A percentile compares a stretch with the other conserved stretches of the same genome.
Conservation (phyloP, 371 early-diverging fungal species). For the Zopfochytrium polystomum region DNA sequence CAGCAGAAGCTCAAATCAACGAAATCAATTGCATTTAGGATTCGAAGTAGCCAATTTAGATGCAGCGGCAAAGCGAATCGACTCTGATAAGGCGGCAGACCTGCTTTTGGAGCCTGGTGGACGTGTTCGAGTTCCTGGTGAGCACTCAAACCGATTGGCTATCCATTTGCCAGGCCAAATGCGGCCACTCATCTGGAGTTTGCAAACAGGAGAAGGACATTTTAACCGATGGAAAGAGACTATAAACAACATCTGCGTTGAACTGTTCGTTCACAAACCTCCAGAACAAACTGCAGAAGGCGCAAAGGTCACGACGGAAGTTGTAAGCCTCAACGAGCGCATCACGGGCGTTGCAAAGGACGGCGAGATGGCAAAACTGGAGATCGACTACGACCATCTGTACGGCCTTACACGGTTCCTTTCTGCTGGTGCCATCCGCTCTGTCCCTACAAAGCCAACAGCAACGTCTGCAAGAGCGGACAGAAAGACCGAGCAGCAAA, state of each 20-base stretch:
- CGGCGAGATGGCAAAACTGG: not conserved
- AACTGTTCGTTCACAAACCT: conserved; percentile 29
- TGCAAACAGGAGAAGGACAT: conserved; percentile 29
- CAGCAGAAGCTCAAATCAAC: not conserved
- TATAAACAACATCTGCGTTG: conserved; percentile 34
- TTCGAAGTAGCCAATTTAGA: conserved; percentile 47
- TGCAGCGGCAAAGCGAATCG: conserved; percentile 35
- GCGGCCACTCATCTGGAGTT: not conserved
- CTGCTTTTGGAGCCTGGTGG: conserved; percentile 35
- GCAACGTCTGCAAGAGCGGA: not conserved
- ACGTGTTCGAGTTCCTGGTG: no score
- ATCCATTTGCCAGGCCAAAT: not conserved
- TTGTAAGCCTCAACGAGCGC: not conserved
- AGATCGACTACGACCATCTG: conserved; percentile 35
- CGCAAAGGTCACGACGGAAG: conserved; percentile 7
- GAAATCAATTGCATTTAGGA: conserved; percentile 24
- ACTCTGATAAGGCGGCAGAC: conserved; percentile 39
- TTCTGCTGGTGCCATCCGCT: conserved; percentile 38
- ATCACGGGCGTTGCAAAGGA: not conserved
- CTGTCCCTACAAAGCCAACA: conserved; percentile 11
- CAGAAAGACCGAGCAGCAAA: not conserved
- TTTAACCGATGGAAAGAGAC: conserved; percentile 35
- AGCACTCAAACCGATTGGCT: conserved; percentile 17
- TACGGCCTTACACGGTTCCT: conserved; percentile 30
- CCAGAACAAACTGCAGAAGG: conserved; percentile 7